Conservation (phyloP, 768 basidiomycete genomes). For the Serendipita sp. region DNA sequence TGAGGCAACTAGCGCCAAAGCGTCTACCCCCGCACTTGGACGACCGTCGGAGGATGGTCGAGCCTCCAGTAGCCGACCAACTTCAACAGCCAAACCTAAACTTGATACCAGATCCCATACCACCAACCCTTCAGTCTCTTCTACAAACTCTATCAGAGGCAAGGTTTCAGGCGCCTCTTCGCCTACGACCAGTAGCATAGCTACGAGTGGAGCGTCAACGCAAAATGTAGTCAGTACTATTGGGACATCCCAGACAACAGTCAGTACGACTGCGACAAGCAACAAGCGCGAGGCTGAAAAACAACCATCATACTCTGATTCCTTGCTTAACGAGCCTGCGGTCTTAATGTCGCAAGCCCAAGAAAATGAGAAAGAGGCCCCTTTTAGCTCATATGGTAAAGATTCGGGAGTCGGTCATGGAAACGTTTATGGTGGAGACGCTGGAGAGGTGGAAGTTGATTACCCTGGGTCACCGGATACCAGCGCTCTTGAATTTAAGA, state of each 20-base stretch:
- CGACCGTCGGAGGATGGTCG: constrained; percentile 3
- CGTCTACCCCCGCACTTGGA: not conserved
- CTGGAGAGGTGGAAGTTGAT: not conserved
- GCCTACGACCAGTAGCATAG: not conserved
- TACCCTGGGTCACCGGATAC: not conserved
- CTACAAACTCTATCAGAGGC: not conserved
- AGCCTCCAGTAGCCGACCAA: not conserved
- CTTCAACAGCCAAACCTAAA: not conserved
- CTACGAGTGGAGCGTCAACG: not conserved
- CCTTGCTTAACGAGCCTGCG: not conserved
- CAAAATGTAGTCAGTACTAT: not conserved
- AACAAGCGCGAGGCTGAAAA: not conserved
- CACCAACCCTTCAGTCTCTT: not conserved
- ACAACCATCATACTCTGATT: not conserved
- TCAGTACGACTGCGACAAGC: not conserved
- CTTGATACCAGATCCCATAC: not conserved
- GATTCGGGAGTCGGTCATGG: not conserved
- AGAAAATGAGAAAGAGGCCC: not conserved
- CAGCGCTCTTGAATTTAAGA: not conserved
- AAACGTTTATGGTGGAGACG: not conserved
- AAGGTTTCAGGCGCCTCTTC: not conserved
- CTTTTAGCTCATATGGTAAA: not conserved
- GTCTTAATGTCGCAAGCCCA: not conserved
- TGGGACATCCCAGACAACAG: not conserved
- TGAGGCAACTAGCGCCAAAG: not conserved